A percentile compares a stretch with the other conserved stretches of the same genome.
Evolutionary conservation across 1,284 basidiomycete species (phyloP).

Genomic region (Apiotrichum montevideense): DNA sequence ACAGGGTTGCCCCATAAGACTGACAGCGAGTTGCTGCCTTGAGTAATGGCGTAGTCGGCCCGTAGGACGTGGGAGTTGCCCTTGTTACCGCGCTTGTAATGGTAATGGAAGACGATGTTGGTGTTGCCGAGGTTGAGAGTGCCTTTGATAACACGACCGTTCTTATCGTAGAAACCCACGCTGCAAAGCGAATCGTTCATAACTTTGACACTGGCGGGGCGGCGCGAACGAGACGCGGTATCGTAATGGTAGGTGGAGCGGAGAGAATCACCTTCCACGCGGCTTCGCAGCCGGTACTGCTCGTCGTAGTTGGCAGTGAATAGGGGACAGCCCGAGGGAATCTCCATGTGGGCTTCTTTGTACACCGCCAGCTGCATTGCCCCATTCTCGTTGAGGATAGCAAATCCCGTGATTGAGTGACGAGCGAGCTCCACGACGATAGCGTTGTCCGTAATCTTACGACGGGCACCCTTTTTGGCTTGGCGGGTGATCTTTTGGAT

Average conservation of each 20-base stretch:
- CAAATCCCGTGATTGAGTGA: conserved; percentile 5
- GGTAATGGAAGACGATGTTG: conserved; percentile 4
- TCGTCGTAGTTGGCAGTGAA: conserved; percentile 5
- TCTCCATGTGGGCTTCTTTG: not conserved
- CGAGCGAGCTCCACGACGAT: conserved; percentile 8
- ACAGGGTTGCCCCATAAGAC: conserved; percentile 12
- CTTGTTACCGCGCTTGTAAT: conserved; percentile 7
- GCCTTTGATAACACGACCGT: conserved; percentile 4
- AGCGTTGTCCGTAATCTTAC: conserved; percentile 4
- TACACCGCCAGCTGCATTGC: not conserved
- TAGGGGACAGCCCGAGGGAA: not conserved
- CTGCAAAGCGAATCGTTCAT: not conserved
- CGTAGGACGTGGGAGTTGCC: conserved; percentile 5
- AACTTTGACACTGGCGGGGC: not conserved
- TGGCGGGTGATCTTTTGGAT: conserved; percentile 2
- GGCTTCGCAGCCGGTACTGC: not conserved
- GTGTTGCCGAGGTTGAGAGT: not conserved
- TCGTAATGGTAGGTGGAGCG: conserved; percentile 5
- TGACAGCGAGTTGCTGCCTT: not conserved
- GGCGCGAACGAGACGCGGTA: not conserved
- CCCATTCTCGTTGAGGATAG: not conserved
- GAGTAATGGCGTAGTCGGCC: conserved; percentile 1
- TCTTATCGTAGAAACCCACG: conserved; percentile 5
- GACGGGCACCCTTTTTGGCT: conserved; percentile 4
- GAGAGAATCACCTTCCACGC: not conserved